phyloP scores from a whole-genome alignment of 2,329 filamentous ascomycete species.

The Fusarium buxicola region DNA sequence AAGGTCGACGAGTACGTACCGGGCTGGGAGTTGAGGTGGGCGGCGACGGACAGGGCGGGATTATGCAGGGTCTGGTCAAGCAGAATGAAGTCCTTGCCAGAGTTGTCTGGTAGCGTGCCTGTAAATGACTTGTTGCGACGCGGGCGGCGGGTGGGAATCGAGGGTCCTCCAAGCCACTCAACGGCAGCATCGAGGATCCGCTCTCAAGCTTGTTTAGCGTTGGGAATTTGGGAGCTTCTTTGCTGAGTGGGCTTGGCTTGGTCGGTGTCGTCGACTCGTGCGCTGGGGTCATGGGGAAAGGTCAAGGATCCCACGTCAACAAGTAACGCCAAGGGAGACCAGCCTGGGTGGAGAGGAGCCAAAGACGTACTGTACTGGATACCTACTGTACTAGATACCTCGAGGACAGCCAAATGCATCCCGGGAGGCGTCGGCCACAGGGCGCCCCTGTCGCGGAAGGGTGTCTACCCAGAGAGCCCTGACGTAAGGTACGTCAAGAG shows the following conservation, averaged over 20 bases:
- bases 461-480: constrained; percentile 45
- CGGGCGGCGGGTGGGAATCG: constrained; percentile 41
- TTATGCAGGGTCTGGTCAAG: constrained; percentile 49
- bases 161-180: constrained; percentile 46
- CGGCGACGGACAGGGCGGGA: constrained; percentile 40
- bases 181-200: constrained; percentile 47
- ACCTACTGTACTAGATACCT: constrained; percentile 46
- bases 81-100: constrained; percentile 29
- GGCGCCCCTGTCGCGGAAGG: constrained; percentile 44
- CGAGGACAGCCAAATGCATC: constrained; percentile 35
- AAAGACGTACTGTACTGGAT: constrained; percentile 42
- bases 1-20: constrained; percentile 39
- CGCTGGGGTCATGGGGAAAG: constrained; percentile 41
- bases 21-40: constrained; percentile 43
- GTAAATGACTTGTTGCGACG: constrained; percentile 37
- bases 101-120: constrained; percentile 31
- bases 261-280: constrained; percentile 42
- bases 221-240: constrained; percentile 45
- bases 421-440: constrained; percentile 45
- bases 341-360: constrained; percentile 22
- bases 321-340: constrained; percentile 42
- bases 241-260: constrained; percentile 26
- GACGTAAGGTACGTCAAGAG: constrained; percentile 47
- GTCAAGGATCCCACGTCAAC: constrained; percentile 44
- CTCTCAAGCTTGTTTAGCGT: constrained; percentile 43